These are phyloP conservation scores for Diplodia intermedia DNA, from an alignment of 2,329 filamentous ascomycete species.

Conservation along the genomic window DNA sequence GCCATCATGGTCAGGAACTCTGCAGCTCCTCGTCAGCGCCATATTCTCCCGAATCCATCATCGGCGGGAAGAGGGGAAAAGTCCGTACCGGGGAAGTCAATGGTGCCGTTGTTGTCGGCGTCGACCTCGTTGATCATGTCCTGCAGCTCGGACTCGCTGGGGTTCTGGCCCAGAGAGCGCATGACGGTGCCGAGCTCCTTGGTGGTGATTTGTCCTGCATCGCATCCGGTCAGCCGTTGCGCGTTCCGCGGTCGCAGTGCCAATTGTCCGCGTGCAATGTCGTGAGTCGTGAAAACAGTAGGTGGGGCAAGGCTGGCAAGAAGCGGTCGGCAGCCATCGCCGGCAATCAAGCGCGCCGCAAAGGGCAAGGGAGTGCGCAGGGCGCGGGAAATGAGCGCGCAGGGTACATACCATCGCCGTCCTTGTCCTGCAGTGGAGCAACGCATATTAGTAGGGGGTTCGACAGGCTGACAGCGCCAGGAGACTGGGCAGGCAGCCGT, in stretches of 20 bases:
- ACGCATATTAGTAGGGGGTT: constrained; percentile 39
- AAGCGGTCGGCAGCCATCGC: constrained; percentile 19
- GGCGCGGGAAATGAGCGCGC: neutral
- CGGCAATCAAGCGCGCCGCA: neutral
- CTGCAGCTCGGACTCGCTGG: constrained; percentile 67
- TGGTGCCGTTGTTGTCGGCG: constrained; percentile 68
- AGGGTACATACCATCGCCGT: constrained; percentile 60
- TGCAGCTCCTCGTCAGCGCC: constrained; percentile 38
- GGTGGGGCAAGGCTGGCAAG: constrained; percentile 29
- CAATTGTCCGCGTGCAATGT: constrained; percentile 26
- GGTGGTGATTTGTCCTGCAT: constrained; percentile 67
- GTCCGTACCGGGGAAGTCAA: constrained; percentile 65
- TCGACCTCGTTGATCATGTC: constrained; percentile 74
- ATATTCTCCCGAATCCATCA: neutral
- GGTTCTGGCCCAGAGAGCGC: constrained; percentile 68
- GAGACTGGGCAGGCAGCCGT: constrained; percentile 17
- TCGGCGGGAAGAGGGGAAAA: neutral
- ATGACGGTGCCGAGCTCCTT: constrained; percentile 69
- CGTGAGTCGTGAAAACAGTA: constrained; percentile 24
- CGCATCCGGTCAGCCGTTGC: constrained; percentile 28
- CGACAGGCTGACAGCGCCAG: constrained; percentile 33
- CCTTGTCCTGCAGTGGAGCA: constrained; percentile 58
- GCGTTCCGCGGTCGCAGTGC: constrained; percentile 2
- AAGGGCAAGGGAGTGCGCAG: constrained; percentile 6
- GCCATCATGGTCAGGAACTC: constrained; percentile 73